Conservation (phyloP, 2,329 filamentous ascomycete species). For the Trichophyton benhamiae region DNA sequence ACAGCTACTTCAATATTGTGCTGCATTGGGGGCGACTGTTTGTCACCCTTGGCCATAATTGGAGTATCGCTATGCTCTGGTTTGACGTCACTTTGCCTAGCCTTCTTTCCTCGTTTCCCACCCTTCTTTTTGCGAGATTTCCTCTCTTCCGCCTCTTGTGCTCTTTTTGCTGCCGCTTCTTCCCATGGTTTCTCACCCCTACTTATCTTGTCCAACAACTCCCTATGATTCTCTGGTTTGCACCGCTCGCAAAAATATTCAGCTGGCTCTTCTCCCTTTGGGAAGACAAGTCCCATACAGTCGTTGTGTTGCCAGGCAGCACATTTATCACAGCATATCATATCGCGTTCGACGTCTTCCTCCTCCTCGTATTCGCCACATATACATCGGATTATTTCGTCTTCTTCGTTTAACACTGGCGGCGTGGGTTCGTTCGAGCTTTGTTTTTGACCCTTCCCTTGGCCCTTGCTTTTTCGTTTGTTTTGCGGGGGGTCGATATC, state of each 20-base stretch:
- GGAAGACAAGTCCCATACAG: slow-evolving; percentile 76
- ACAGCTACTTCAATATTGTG: slow-evolving; percentile 20
- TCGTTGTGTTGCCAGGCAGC: slow-evolving; percentile 95
- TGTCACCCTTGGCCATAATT: slow-evolving; percentile 17
- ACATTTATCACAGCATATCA: slow-evolving; percentile 93
- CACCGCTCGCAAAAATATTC: slow-evolving; percentile 91
- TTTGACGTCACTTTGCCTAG: slow-evolving; percentile 54
- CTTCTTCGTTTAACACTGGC: slow-evolving; percentile 38
- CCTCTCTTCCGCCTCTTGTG: slow-evolving; percentile 48
- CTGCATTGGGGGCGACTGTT: slow-evolving; percentile 18
- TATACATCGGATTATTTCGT: slow-evolving; percentile 80
- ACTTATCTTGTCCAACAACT: slow-evolving; percentile 63
- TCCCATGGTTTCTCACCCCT: slow-evolving; percentile 83
- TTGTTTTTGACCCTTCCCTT: slow-evolving; percentile 35
- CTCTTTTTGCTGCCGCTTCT: slow-evolving; percentile 49
- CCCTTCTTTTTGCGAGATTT: slow-evolving; percentile 47
- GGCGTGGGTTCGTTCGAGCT: slow-evolving; percentile 36
- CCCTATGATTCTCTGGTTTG: slow-evolving; percentile 68
- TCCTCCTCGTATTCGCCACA: slow-evolving; percentile 80
- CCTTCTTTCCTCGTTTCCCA: slow-evolving; percentile 47
- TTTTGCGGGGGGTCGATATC: slow-evolving; percentile 52
- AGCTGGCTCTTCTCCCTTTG: slow-evolving; percentile 61
- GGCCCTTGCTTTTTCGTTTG: slow-evolving; percentile 37
- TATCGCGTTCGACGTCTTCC: slow-evolving; percentile 74
- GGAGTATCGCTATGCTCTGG: slow-evolving; percentile 31